Evolutionary conservation across 164 flowering plant species (phyloP), one percentile per base, ranked within the genome.

Genomic region (Stephania yunnanensis): DNA sequence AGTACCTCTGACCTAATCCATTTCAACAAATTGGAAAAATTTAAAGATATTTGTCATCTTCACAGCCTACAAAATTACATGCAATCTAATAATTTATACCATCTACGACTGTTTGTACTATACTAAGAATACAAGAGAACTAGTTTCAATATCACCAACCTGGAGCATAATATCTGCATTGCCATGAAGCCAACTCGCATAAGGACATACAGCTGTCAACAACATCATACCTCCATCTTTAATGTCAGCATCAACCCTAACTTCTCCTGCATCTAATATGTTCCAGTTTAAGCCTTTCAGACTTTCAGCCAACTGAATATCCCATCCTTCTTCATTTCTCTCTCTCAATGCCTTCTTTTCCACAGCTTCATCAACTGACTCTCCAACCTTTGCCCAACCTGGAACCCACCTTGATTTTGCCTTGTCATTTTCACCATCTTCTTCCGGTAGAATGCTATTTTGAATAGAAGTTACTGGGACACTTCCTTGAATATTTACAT

Each of bases 151-250:
- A 77, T 69, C 46, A 79, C 78, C 31, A 67, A 96, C 99, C 94
- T 94, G 91, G 79, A 96, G 92, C 81, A 86, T 86, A 77, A 96
- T 84, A 78, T 96, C 98, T 73, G 99, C 99, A 87, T 84, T 92
- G 74, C 99, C 99, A 69, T 94, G 94, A 81, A 96, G 94, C 99
- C 99, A 96, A 72, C 88, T 82, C 4, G 91, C 98, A 87, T 91
- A 83, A 70, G 99, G 97, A 79, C 90, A 91, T 73, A 96, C 82
- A 72, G 99, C 99, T 68, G 99, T 94, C 71, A 96, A 75, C 85
- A 96, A 78, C 92, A 90, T 85, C 99, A 96, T 96, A 72, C 99
- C 99, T 53, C 99, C 97, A 88, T 96, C 99, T 86, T 94, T 96
- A 69, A 96, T 88, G 78, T 96, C 99, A 76, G 97, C 99, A 90